Evolutionary conservation across 768 basidiomycete genomes (phyloP).

Genomic region (Hericium alpestre): DNA sequence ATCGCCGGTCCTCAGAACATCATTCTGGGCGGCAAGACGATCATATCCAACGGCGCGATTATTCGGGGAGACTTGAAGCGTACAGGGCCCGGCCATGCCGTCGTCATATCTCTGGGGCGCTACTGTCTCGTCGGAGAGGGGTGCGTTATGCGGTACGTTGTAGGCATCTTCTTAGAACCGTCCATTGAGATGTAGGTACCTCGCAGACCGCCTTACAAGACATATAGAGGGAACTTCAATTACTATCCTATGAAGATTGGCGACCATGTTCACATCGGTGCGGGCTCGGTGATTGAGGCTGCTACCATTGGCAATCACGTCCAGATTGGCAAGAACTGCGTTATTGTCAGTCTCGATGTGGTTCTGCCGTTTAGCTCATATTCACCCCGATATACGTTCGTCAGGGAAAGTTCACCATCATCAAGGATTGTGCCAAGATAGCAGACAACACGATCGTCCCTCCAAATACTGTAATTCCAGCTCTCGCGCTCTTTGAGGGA

Average conservation of each 20-base stretch:
- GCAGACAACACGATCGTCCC: constrained; percentile 85
- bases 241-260: constrained; percentile 98
- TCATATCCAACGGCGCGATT: constrained; percentile 83
- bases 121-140: constrained; percentile 90
- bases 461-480: constrained; percentile 87
- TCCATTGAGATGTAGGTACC: neutral
- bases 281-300: constrained; percentile 84
- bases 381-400: neutral
- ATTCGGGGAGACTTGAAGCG: constrained; percentile 89
- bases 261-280: constrained; percentile 90
- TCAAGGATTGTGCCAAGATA: constrained; percentile 89
- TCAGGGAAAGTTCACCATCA: constrained; percentile 92
- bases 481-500: constrained; percentile 74
- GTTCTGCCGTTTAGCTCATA: no score
- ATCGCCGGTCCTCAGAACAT: constrained; percentile 95
- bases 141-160: constrained; percentile 70
- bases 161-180: neutral
- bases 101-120: constrained; percentile 85
- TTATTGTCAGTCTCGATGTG: constrained; percentile 59
- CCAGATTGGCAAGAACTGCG: constrained; percentile 89
- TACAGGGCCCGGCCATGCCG: constrained; percentile 84
- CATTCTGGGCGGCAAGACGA: constrained; percentile 93
- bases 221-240: constrained; percentile 84
- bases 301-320: constrained; percentile 91
- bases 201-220: constrained; percentile 74